A percentile compares a stretch with the other conserved stretches of the same genome.
Evolutionary conservation across 768 basidiomycete species (phyloP).

Genomic region (Leccinum truebloodii): DNA sequence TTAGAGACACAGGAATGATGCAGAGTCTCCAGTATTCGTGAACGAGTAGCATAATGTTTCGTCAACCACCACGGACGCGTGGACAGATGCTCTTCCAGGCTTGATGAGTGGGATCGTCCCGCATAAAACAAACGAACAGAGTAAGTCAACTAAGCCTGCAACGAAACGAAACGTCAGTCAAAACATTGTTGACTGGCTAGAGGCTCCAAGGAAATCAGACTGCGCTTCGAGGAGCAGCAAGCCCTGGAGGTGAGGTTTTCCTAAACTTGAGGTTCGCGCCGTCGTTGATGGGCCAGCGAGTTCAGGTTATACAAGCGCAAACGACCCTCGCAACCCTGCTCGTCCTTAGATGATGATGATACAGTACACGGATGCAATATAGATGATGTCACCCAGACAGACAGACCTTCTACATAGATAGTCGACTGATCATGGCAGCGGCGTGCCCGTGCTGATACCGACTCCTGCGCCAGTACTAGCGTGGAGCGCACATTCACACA

Average conservation of each 20-base stretch:
- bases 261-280: too few relatives aligned
- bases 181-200: conserved; percentile 39
- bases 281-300: conserved; percentile 14
- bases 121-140: background rate
- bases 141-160: conserved; percentile 3
- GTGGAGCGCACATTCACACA: conserved; percentile 79
- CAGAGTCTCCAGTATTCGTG: too few relatives aligned
- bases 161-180: conserved; percentile 7
- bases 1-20: too few relatives aligned
- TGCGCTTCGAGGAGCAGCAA: conserved; percentile 86
- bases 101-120: conserved; percentile 2
- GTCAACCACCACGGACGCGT: too few relatives aligned
- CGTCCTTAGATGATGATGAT: conserved; percentile 50
- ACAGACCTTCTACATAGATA: background rate
- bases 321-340: conserved; percentile 81
- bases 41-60: too few relatives aligned
- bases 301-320: conserved; percentile 77
- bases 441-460: background rate
- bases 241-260: conserved; percentile 68
- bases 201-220: conserved; percentile 45
- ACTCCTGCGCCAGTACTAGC: background rate
- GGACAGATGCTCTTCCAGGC: too few relatives aligned
- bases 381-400: conserved; percentile 15
- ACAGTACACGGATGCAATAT: conserved; percentile 19
- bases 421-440: background rate